A percentile compares a stretch with the other conserved stretches of the same genome.
Evolutionary conservation across 1,284 basidiomycete species (phyloP).

Genomic region (Vanrija pseudolonga): DNA sequence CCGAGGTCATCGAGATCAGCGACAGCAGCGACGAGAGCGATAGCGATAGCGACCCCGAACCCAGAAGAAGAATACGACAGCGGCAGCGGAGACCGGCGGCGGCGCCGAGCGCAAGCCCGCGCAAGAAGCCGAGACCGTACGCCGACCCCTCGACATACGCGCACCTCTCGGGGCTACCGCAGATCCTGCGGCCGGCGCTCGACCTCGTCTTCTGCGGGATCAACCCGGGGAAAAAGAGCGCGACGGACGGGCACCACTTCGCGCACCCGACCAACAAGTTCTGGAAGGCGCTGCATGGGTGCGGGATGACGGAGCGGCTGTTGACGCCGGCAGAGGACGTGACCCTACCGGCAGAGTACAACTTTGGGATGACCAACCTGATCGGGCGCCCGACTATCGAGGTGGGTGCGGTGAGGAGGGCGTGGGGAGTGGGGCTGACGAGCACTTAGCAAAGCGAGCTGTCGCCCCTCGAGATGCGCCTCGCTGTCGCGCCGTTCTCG

Average conservation of each 20-base stretch:
- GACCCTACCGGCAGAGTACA: slow-evolving; percentile 37
- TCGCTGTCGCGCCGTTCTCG: slow-evolving; percentile 56
- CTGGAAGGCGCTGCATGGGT: slow-evolving; percentile 29
- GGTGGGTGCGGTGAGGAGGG: slow-evolving; percentile 49
- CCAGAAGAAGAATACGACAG: too few relatives aligned
- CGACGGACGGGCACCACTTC: slow-evolving; percentile 65
- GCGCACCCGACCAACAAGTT: slow-evolving; percentile 63
- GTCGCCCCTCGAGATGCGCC: slow-evolving; percentile 55
- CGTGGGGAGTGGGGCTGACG: not conserved
- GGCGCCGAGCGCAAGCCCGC: slow-evolving; percentile 1
- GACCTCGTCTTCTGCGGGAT: slow-evolving; percentile 38
- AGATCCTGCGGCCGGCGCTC: not conserved
- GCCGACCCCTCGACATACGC: slow-evolving; percentile 28
- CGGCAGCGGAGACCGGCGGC: too few relatives aligned
- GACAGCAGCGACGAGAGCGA: not conserved
- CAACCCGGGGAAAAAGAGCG: slow-evolving; percentile 61
- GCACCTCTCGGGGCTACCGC: slow-evolving; percentile 14
- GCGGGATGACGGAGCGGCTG: slow-evolving; percentile 57
- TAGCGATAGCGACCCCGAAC: not conserved
- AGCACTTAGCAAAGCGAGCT: slow-evolving; percentile 53
- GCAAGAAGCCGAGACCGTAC: slow-evolving; percentile 19
- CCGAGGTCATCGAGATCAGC: not conserved
- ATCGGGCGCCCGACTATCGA: slow-evolving; percentile 59
- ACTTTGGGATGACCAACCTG: slow-evolving; percentile 62
- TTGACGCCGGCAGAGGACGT: slow-evolving; percentile 37